Percentiles rank a stretch among this genome's conserved stretches.
phyloP scores from a whole-genome alignment of 192 early-diverging fungal species.

The Podila epigama region DNA sequence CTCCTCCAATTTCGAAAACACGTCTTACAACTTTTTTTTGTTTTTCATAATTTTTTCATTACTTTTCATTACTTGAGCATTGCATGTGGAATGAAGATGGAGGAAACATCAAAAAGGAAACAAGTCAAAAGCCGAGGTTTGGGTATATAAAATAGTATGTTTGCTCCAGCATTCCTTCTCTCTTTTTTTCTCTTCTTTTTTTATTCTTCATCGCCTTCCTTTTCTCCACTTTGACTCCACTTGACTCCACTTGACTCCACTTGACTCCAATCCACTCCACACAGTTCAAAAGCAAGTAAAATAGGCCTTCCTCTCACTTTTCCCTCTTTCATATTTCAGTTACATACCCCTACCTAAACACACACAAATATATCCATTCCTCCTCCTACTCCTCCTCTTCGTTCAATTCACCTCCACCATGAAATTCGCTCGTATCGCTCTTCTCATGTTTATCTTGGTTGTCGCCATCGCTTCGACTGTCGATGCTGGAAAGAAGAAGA shows the following conservation, averaged over 20 bases:
- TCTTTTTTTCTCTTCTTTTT: slow-evolving; percentile 11
- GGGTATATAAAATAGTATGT: no score
- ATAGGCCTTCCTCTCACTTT: slow-evolving; percentile 33
- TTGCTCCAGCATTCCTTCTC: no score
- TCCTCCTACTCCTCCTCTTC: background rate
- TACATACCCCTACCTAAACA: background rate
- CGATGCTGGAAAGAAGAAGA: slow-evolving; percentile 17
- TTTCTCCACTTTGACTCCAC: no score
- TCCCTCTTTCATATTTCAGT: slow-evolving; percentile 20
- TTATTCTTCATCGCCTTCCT: slow-evolving; percentile 29
- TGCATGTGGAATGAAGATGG: no score
- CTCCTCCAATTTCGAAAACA: no score
- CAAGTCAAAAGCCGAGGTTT: no score
- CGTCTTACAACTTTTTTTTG: no score
- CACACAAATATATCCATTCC: background rate
- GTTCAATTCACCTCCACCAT: slow-evolving; percentile 8
- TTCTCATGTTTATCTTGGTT: slow-evolving; percentile 27
- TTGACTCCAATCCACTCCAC: slow-evolving; percentile 4
- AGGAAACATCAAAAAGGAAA: no score
- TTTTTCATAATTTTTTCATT: no score
- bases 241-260: no score
- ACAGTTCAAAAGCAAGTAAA: slow-evolving; percentile 1
- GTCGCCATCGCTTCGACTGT: slow-evolving; percentile 24
- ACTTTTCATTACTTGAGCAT: no score
- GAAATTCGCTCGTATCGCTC: slow-evolving; percentile 35